Conservation (phyloP, 768 basidiomycete species). For the Suillus fuscotomentosus region DNA sequence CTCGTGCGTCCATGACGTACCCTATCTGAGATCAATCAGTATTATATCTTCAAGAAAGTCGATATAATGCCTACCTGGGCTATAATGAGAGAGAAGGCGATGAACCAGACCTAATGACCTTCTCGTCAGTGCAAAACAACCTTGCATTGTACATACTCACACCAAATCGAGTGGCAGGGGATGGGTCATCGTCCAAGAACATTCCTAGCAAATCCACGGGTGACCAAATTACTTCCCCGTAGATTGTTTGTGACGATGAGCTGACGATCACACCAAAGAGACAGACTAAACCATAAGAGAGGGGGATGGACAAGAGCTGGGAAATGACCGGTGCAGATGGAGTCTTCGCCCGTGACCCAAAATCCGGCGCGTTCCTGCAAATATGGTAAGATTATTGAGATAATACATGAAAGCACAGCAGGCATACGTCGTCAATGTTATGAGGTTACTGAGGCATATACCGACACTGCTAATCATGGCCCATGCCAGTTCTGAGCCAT, state of each 20-base stretch:
- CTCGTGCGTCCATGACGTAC: not conserved
- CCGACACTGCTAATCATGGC: slow-evolving; percentile 62
- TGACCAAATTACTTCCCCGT: slow-evolving; percentile 71
- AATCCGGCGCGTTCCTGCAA: slow-evolving; percentile 60
- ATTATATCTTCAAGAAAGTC: not conserved
- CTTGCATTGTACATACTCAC: slow-evolving; percentile 25
- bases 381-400: not conserved
- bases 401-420: not conserved
- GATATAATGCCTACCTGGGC: slow-evolving; percentile 46
- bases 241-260: slow-evolving; percentile 67
- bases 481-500: slow-evolving; percentile 67
- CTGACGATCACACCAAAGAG: slow-evolving; percentile 78
- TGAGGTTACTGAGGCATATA: slow-evolving; percentile 75
- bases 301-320: slow-evolving; percentile 63
- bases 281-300: slow-evolving; percentile 67
- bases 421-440: slow-evolving; percentile 59
- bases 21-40: slow-evolving; percentile 3
- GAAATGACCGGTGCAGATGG: slow-evolving; percentile 55
- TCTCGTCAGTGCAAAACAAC: slow-evolving; percentile 2
- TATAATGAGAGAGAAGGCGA: slow-evolving; percentile 68
- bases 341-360: slow-evolving; percentile 52
- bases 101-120: slow-evolving; percentile 57
- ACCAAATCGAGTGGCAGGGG: slow-evolving; percentile 60
- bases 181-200: slow-evolving; percentile 60
- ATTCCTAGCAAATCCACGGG: slow-evolving; percentile 63